Evolutionary conservation across 2,329 filamentous ascomycete genomes (phyloP).

Genomic region (Epichloe uncinata): DNA sequence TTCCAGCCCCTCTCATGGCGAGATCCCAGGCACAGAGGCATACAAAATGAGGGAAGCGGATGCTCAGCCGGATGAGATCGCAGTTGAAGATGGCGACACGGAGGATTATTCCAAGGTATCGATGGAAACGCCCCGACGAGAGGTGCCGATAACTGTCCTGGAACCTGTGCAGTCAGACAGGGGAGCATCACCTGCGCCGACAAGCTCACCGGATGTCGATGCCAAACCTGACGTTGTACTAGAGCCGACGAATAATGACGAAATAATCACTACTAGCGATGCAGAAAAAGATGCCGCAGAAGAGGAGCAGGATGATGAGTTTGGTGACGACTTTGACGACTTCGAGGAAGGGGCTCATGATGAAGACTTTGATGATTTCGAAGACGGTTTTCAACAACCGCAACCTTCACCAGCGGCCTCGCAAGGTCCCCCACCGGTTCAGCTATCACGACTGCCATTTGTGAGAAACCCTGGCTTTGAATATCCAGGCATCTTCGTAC

Average conservation of each 20-base stretch:
- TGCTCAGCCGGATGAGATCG: slow-evolving; percentile 49
- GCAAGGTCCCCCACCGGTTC: slow-evolving; percentile 19
- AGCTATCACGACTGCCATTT: slow-evolving; percentile 30
- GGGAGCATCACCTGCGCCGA: not conserved
- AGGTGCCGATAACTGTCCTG: slow-evolving; percentile 30
- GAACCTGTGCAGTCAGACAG: slow-evolving; percentile 16
- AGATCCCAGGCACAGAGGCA: slow-evolving; percentile 47
- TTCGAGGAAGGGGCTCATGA: slow-evolving; percentile 46
- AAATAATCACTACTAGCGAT: not conserved
- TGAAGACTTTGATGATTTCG: slow-evolving; percentile 56
- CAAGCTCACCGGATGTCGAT: slow-evolving; percentile 25
- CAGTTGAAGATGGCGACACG: slow-evolving; percentile 25
- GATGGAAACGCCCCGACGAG: slow-evolving; percentile 11
- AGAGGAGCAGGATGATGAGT: slow-evolving; percentile 25
- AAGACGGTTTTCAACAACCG: slow-evolving; percentile 54
- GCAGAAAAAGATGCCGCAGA: not conserved
- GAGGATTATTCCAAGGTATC: slow-evolving; percentile 14
- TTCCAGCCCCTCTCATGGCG: slow-evolving; percentile 37
- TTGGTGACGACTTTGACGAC: slow-evolving; percentile 49
- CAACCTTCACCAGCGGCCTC: slow-evolving; percentile 15
- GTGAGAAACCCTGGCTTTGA: slow-evolving; percentile 16
- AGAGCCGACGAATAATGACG: not conserved
- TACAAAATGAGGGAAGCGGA: slow-evolving; percentile 42
- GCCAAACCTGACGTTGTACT: slow-evolving; percentile 39
- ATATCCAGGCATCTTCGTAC: not conserved